Percentiles rank a stretch among this genome's conserved stretches.
Evolutionary conservation across 2,329 filamentous ascomycete species (phyloP).

Genomic region (Plenodomus tracheiphilus): DNA sequence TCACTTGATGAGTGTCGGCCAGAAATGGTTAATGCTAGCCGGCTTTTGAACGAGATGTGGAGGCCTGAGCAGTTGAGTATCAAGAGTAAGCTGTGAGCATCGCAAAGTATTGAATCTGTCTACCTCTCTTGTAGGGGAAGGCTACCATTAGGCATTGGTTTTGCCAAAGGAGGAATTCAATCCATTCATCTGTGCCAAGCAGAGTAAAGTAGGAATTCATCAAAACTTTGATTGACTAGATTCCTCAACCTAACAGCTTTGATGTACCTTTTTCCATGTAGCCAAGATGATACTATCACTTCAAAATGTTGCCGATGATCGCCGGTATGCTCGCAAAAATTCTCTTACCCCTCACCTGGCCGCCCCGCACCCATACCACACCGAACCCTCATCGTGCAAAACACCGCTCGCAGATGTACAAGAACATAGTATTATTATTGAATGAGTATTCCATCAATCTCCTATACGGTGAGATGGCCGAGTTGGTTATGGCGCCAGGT

Average conservation of each 20-base stretch:
- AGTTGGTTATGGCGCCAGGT: constrained; percentile 41
- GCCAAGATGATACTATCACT: no score
- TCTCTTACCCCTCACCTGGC: neutral
- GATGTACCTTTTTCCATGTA: no score
- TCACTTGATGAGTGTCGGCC: constrained; percentile 63
- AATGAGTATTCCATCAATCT: neutral
- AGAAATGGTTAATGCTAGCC: constrained; percentile 59
- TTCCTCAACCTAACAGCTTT: no score
- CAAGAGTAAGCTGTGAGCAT: constrained; percentile 31
- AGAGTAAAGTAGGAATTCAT: no score
- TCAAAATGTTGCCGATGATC: neutral
- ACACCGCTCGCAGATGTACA: neutral
- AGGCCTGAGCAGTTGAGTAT: constrained; percentile 26
- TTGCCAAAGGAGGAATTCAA: no score
- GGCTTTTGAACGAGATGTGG: constrained; percentile 42
- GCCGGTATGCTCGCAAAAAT: neutral
- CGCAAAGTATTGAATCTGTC: neutral
- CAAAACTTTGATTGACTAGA: no score
- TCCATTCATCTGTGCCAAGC: no score
- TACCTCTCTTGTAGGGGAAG: no score
- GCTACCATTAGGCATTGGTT: no score
- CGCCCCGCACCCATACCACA: neutral
- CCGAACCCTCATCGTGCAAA: neutral
- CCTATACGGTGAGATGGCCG: constrained; percentile 33
- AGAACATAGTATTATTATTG: neutral